Base-by-base conservation (phyloP, 2,329 filamentous ascomycete species). In the Capronia epimyces region DNA sequence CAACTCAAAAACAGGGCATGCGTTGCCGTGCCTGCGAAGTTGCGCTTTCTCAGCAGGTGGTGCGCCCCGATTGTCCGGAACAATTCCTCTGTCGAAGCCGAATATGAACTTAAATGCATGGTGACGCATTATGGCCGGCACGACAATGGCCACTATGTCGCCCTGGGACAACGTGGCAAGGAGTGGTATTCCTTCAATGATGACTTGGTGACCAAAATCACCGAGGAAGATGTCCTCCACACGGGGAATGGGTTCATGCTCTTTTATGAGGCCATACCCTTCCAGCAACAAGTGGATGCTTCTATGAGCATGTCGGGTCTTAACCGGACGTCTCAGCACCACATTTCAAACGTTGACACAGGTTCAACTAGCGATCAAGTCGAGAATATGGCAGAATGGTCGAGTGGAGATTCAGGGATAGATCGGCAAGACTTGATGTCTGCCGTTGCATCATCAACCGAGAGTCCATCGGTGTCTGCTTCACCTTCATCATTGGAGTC, bases 71-170 rank as follows among this genome's bases (percentile, higher is more conserved):
- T 78, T 3, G 69, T 72, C 7, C 43, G 49, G 3, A 80, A 81
- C 2, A 27, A 46, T 24, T 16, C 31, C 21, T 76, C 52, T 24
- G 54, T 60, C 34, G 67, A 60, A 48, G 64, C 56, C 46, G 62
- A 84, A 1, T 97, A 95, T 65, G 81, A 87, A 63, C 74, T 97
- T 13, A 81, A 86, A 46, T 89, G 90, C 24, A 86, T 91, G 0
- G 80, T 97, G 8, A 93, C 89, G 1, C 93, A 97, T 65, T 87
- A 86, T 55, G 93, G 93, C 3, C 78, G 86, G 25, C 93, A 97
- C 66, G 89, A 96, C 56, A 95, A 95, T 62, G 93, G 93, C 0
- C 93, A 98, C 69, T 97, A 98, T 62, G 83, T 96, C 32, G 95
- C 89, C 66, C 95, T 93, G 67, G 80, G 88, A 45, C 87, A 85